Evolutionary conservation across 2,329 filamentous ascomycete genomes (phyloP).

Genomic region (Chaetomium globosum): DNA sequence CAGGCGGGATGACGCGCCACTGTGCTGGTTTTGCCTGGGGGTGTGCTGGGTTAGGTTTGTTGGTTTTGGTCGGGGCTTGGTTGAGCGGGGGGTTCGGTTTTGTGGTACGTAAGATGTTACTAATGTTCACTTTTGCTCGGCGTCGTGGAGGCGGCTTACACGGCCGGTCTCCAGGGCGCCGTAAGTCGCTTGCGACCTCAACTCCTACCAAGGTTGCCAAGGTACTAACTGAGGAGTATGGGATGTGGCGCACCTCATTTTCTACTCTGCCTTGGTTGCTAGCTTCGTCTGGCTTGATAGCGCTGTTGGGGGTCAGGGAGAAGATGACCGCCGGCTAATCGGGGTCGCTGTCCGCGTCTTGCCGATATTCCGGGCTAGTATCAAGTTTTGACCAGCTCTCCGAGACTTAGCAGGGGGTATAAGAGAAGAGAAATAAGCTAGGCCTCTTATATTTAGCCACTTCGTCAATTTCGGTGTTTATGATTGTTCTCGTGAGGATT

Average conservation of each 20-base stretch:
- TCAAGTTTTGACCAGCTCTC: neutral
- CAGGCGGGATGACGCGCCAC: neutral
- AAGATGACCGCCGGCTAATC: neutral
- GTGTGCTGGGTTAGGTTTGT: constrained; percentile 5
- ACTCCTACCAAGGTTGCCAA: neutral
- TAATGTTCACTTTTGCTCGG: neutral
- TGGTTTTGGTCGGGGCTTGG: neutral
- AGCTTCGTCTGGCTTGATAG: neutral
- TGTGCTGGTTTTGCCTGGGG: neutral
- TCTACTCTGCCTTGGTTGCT: neutral
- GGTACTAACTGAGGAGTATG: neutral
- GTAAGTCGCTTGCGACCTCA: neutral
- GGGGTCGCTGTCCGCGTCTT: neutral
- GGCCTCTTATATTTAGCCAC: too few relatives aligned
- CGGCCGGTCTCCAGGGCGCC: neutral
- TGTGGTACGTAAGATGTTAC: neutral
- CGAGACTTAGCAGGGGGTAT: neutral
- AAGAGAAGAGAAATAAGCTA: neutral
- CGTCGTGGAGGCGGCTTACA: neutral
- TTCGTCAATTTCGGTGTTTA: neutral
- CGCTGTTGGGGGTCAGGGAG: neutral
- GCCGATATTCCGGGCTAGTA: neutral
- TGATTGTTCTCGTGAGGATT: neutral
- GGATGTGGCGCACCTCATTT: neutral
- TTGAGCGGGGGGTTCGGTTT: neutral